phyloP scores from a whole-genome alignment of 257 asterid genomes.

The Lavandula angustifolia region DNA sequence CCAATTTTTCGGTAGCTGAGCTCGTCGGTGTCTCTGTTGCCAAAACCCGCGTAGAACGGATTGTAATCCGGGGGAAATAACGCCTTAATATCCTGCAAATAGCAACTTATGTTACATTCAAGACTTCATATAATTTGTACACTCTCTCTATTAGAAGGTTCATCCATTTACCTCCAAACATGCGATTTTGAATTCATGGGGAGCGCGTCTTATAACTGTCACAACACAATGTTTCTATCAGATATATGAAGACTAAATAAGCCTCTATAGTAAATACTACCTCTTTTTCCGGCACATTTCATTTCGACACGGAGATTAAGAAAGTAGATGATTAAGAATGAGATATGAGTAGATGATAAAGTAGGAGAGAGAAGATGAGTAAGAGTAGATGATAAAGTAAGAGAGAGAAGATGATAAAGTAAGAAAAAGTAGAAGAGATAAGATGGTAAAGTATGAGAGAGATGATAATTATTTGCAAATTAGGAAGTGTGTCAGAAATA shows the following conservation, averaged over 20 bases:
- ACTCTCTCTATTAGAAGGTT: background rate
- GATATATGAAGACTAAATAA: background rate
- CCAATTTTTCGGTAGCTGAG: constrained; percentile 97
- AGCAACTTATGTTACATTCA: constrained; percentile 8
- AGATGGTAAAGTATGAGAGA: no score
- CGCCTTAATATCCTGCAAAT: constrained; percentile 93
- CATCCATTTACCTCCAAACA: constrained; percentile 81
- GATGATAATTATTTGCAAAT: no score
- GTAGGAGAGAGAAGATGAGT: no score
- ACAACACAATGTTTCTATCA: constrained; percentile 30
- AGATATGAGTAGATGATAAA: no score
- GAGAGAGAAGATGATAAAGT: no score
- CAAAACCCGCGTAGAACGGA: constrained; percentile 98
- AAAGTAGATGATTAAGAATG: no score
- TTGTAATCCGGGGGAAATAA: constrained; percentile 91
- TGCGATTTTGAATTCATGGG: constrained; percentile 97
- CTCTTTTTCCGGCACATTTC: no score
- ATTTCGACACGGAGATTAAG: no score
- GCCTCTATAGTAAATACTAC: no score
- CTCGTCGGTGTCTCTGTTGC: constrained; percentile 98
- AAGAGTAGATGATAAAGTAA: no score
- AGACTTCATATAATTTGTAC: background rate
- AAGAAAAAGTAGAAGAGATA: no score
- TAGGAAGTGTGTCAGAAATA: no score
- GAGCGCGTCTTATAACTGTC: constrained; percentile 96